phyloP scores from a whole-genome alignment of 2,329 filamentous ascomycete genomes.

The Phoma herbarum region DNA sequence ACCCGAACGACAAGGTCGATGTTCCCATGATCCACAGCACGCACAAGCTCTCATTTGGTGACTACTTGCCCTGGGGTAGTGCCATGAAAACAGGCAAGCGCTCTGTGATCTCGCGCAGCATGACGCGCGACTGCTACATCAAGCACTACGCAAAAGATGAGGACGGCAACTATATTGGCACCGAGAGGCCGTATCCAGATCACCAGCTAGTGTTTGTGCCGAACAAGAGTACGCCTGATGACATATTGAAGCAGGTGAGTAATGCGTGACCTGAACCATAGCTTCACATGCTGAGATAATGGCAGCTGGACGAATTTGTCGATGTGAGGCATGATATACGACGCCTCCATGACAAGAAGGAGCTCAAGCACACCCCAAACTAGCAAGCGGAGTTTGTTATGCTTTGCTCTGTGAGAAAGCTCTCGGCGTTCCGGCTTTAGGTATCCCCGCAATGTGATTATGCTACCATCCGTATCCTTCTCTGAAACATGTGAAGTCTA shows the following conservation, averaged over 20 bases:
- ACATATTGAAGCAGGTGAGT: constrained; percentile 14
- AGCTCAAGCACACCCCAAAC: constrained; percentile 10
- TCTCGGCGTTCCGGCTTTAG: background rate
- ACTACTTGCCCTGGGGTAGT: constrained; percentile 16
- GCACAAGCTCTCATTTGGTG: constrained; percentile 14
- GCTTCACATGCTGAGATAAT: background rate
- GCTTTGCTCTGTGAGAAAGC: background rate
- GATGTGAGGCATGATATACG: constrained; percentile 17
- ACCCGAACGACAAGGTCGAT: constrained; percentile 15
- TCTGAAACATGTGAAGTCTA: background rate
- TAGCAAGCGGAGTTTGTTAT: background rate
- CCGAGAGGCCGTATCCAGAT: constrained; percentile 18
- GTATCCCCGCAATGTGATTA: background rate
- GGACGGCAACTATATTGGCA: constrained; percentile 19
- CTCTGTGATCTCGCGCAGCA: constrained; percentile 15
- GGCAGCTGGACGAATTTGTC: constrained; percentile 14
- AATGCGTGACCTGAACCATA: background rate
- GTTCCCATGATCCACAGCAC: constrained; percentile 19
- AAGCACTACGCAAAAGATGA: constrained; percentile 21
- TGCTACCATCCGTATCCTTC: background rate
- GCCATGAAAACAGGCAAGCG: constrained; percentile 15
- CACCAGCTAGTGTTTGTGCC: constrained; percentile 16
- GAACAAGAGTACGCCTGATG: constrained; percentile 16
- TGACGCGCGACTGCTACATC: constrained; percentile 21
- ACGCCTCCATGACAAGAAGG: constrained; percentile 13